Base-by-base conservation (phyloP, 306 rosid genomes). In the Cicer yamashitae region DNA sequence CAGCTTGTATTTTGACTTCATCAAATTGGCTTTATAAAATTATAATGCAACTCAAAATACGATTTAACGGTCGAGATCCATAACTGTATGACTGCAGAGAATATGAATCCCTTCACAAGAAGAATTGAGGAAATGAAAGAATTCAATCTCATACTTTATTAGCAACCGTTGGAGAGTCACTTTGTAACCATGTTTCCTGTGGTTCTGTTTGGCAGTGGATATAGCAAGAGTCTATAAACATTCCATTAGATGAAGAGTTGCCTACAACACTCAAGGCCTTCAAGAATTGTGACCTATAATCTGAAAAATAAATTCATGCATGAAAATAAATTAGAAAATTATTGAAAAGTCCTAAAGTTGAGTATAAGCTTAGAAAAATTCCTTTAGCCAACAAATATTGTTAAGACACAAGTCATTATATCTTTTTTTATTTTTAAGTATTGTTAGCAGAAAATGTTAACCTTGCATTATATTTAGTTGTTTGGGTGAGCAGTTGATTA, bases 161-260 rank as follows among this genome's bases (percentile, higher is more conserved):
- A 62, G 22, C 78, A n/a, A 94, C 81, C 74, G 60, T 10, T 6
- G 99, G 96, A 65, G 99, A 84, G 65, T 90, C 84, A 2, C 51
- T 66, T 67, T 82, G 39, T 6, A 86, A 62, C 99, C 99, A 94
- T 52, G 96, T 84, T 76, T 89, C 99, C 71, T 92, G 96, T 83
- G 10, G 40, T 88, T 85, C 93, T 9, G 93, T 92, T 89, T 94
- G 99, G 82, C 99, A 92, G 85, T 94, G 99, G 6, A 87, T 86
- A 76, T 89, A 94, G 83, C 99, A 94, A 78, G 96, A 82, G 80
- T 92, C 97, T 59, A 92, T 83, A 56, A 92, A 94, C 85, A 88
- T 34, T 73, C 96, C 97, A 14, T 83, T 87, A 0, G 88, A 80
- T 30, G 79, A 6, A 56, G 92, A 84, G 73, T 12, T 7, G 2